phyloP scores from a whole-genome alignment of 371 early-diverging fungal genomes.

The Basidiobolus heterosporus region DNA sequence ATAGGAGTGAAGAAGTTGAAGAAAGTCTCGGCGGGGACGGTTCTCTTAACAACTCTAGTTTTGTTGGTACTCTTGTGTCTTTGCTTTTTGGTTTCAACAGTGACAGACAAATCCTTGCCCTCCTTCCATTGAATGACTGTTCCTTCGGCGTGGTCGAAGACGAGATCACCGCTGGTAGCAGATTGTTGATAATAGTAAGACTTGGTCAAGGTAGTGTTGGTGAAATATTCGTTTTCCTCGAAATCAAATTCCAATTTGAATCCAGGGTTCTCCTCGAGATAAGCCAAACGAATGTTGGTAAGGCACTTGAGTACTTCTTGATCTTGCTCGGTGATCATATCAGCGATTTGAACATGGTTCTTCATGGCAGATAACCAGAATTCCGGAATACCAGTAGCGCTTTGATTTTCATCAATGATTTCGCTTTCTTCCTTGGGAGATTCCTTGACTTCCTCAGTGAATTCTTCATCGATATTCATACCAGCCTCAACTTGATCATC shows the following conservation, averaged over 20 bases:
- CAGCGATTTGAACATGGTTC: slow-evolving; percentile 59
- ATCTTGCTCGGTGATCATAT: slow-evolving; percentile 78
- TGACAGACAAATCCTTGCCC: slow-evolving; percentile 80
- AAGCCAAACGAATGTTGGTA: slow-evolving; percentile 64
- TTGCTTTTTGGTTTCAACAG: slow-evolving; percentile 89
- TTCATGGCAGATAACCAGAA: slow-evolving; percentile 90
- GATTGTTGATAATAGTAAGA: slow-evolving; percentile 72
- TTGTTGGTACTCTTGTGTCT: slow-evolving; percentile 92
- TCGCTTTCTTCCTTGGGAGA: slow-evolving; percentile 16
- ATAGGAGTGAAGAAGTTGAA: slow-evolving; percentile 87
- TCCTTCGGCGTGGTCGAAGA: slow-evolving; percentile 84
- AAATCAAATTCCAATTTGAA: slow-evolving; percentile 88
- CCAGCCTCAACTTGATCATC: slow-evolving; percentile 60
- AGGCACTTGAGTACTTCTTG: slow-evolving; percentile 67
- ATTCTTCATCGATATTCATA: slow-evolving; percentile 32
- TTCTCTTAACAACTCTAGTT: slow-evolving; percentile 90
- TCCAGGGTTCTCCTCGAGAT: slow-evolving; percentile 71
- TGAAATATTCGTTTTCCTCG: slow-evolving; percentile 71
- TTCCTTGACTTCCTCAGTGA: slow-evolving; percentile 27
- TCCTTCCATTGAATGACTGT: slow-evolving; percentile 83
- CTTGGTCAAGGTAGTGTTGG: slow-evolving; percentile 71
- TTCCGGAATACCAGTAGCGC: slow-evolving; percentile 46
- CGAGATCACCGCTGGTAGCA: slow-evolving; percentile 47
- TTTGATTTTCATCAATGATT: not conserved
- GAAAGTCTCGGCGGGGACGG: slow-evolving; percentile 84